A percentile compares a stretch with the other conserved stretches of the same genome.
These are phyloP conservation scores for Paraurostyla sp. DNA, from an alignment of 73 alveolate genomes.

Conservation along the genomic window DNA sequence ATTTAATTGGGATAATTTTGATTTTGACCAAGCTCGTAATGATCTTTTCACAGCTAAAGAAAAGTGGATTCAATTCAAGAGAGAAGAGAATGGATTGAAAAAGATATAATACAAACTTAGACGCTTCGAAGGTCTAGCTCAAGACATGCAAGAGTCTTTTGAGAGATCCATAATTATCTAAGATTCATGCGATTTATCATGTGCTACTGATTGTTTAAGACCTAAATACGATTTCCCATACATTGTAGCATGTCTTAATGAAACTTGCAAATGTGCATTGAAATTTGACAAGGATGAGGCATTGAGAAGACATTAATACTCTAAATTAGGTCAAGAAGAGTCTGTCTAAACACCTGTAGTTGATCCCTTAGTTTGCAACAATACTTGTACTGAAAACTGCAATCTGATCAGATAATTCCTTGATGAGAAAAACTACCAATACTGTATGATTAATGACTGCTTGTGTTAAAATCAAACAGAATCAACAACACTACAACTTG, in stretches of 20 bases:
- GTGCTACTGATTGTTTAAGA: not conserved
- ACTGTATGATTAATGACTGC: not conserved
- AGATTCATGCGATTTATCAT: not conserved
- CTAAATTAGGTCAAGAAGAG: too few relatives aligned
- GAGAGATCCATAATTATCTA: not conserved
- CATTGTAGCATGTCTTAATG: not conserved
- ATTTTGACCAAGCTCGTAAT: not conserved
- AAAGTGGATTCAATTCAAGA: not conserved
- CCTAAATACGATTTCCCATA: not conserved
- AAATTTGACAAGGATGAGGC: not conserved
- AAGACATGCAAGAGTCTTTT: not conserved
- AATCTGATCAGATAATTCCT: not conserved
- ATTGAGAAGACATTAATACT: not conserved
- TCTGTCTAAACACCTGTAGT: too few relatives aligned
- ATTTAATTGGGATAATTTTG: not conserved
- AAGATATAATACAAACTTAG: not conserved
- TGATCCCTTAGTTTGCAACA: not conserved
- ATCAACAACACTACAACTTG: too few relatives aligned
- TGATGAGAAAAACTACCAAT: not conserved
- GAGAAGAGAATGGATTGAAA: slow-evolving; percentile 1
- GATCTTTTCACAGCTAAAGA: not conserved
- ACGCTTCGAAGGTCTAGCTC: not conserved
- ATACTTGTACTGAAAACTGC: slow-evolving; percentile 2
- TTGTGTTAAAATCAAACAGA: too few relatives aligned
- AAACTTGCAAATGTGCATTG: not conserved